phyloP scores from a whole-genome alignment of 2,329 filamentous ascomycete species.

The Neurospora crassa region DNA sequence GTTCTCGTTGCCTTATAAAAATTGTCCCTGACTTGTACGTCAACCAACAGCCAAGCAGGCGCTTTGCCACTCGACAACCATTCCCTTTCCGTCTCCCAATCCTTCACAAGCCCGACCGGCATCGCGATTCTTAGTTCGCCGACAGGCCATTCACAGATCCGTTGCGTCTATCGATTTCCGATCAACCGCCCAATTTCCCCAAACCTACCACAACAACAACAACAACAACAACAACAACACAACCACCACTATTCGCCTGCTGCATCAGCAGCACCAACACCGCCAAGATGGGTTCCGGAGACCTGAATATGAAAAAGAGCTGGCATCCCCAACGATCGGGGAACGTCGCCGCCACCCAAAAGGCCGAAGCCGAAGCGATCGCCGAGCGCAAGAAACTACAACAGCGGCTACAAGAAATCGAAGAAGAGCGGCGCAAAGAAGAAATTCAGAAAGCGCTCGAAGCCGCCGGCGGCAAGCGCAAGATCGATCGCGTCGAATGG shows the following conservation, averaged over 20 bases:
- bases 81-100: neutral
- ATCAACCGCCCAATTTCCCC: neutral
- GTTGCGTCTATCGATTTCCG: neutral
- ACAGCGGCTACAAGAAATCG: slow-evolving; percentile 83
- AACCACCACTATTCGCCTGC: neutral
- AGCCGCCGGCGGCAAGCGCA: slow-evolving; percentile 72
- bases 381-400: slow-evolving; percentile 92
- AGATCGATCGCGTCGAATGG: slow-evolving; percentile 79
- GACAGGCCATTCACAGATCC: neutral
- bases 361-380: slow-evolving; percentile 80
- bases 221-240: neutral
- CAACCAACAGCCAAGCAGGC: slow-evolving; percentile 3
- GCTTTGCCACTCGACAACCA: slow-evolving; percentile 4
- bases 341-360: slow-evolving; percentile 58
- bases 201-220: neutral
- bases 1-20: neutral
- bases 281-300: slow-evolving; percentile 70
- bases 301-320: slow-evolving; percentile 90
- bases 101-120: neutral
- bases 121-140: neutral
- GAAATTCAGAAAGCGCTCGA: slow-evolving; percentile 87
- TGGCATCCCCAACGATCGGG: slow-evolving; percentile 87
- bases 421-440: slow-evolving; percentile 86
- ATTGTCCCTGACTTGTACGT: neutral
- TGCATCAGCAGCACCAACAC: slow-evolving; percentile 15